These are phyloP conservation scores for Dactylis glomerata DNA, from an alignment of 176 grass and related monocot species.

Conservation along the genomic window DNA sequence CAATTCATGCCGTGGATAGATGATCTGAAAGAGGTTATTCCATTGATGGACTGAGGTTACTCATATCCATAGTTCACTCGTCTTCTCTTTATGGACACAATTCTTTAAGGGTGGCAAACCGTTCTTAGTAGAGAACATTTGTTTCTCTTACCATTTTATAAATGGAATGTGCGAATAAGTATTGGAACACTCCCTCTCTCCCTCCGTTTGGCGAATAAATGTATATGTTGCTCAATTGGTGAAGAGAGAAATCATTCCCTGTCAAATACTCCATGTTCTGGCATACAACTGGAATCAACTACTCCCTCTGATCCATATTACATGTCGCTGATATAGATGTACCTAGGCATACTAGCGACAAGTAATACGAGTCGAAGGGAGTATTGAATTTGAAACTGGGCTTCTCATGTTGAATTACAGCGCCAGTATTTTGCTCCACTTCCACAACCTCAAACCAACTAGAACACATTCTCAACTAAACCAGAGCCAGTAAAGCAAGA, in stretches of 20 bases:
- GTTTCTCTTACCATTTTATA: not conserved
- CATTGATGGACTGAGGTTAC: conserved; percentile 37
- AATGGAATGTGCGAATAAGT: not conserved
- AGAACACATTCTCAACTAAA: too few species aligned
- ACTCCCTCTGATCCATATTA: too few species aligned
- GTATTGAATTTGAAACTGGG: conserved; percentile 64
- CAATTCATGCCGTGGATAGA: conserved; percentile 59
- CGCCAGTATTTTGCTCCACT: too few species aligned
- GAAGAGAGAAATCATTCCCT: not conserved
- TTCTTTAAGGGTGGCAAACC: not conserved
- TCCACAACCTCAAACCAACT: too few species aligned
- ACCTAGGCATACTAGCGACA: too few species aligned
- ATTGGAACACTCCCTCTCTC: not conserved
- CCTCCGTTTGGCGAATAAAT: not conserved
- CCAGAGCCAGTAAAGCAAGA: too few species aligned
- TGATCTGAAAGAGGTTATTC: conserved; percentile 35
- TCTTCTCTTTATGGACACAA: not conserved
- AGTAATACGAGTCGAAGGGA: too few species aligned
- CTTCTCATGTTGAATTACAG: conserved; percentile 92
- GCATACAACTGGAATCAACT: conserved; percentile 45
- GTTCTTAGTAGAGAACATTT: not conserved
- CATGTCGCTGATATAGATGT: too few species aligned
- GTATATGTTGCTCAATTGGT: not conserved
- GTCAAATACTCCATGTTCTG: not conserved
- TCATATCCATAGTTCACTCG: not conserved